phyloP scores from a whole-genome alignment of 768 basidiomycete species.

The Phylloporus rhodoxanthus region DNA sequence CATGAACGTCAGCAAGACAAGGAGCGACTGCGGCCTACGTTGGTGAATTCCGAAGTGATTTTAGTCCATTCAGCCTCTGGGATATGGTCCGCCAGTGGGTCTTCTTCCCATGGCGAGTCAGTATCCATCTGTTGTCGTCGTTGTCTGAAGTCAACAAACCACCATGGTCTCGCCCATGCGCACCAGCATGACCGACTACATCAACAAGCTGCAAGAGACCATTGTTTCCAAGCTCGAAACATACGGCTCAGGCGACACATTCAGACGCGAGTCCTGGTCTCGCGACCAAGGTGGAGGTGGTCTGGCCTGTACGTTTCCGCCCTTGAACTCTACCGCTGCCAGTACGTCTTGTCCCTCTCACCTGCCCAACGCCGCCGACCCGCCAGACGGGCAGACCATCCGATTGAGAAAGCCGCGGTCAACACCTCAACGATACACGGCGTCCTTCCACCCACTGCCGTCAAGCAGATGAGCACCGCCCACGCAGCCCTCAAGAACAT shows the following conservation, averaged over 20 bases:
- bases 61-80: not conserved
- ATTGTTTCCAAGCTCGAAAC: constrained; percentile 20
- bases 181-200: constrained; percentile 8
- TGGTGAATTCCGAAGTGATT: constrained; percentile 57
- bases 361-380: not conserved
- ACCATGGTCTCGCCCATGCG: constrained; percentile 6
- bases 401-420: constrained; percentile 22
- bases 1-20: constrained; percentile 1
- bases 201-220: constrained; percentile 15
- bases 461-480: constrained; percentile 20
- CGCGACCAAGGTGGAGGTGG: constrained; percentile 16
- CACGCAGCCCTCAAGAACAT: constrained; percentile 15
- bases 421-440: constrained; percentile 18
- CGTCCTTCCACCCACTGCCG: constrained; percentile 14
- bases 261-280: constrained; percentile 16
- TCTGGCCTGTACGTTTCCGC: constrained; percentile 16
- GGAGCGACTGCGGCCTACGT: constrained; percentile 37
- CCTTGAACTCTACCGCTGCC: not conserved
- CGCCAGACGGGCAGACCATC: not conserved
- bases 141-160: no score
- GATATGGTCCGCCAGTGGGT: no score
- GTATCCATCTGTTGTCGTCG: constrained; percentile 11
- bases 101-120: constrained; percentile 51
- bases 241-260: constrained; percentile 7
- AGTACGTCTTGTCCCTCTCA: not conserved